A percentile compares a stretch with the other conserved stretches of the same genome.
Conservation (phyloP, 169 alveolate species). For the Babesia ovis region DNA sequence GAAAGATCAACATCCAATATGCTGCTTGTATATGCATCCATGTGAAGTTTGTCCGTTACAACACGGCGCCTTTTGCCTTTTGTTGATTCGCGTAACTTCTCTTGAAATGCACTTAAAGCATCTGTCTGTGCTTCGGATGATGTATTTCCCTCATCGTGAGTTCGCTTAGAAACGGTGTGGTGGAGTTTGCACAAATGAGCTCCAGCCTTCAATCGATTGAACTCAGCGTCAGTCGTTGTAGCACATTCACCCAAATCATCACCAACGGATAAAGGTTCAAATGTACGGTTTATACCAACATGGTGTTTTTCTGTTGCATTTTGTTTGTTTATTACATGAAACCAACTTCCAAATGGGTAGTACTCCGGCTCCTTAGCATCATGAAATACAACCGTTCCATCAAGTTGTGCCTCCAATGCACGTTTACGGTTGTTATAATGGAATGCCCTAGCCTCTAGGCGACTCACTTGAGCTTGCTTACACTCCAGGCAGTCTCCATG, state of each 20-base stretch:
- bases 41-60: neutral
- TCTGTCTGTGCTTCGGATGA: neutral
- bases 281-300: neutral
- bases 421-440: conserved; percentile 4
- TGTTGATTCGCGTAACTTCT: neutral
- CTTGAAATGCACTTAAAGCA: neutral
- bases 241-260: neutral
- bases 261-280: neutral
- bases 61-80: conserved; percentile 3
- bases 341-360: conserved; percentile 35
- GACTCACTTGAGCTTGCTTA: conserved; percentile 17
- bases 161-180: no score
- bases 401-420: neutral
- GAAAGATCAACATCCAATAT: conserved; percentile 14
- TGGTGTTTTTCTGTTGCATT: conserved; percentile 5
- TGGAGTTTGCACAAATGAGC: no score
- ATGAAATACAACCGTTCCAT: neutral
- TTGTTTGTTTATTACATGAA: neutral
- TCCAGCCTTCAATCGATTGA: neutral
- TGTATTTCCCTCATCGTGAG: neutral
- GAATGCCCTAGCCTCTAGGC: conserved; percentile 22
- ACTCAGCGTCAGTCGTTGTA: neutral
- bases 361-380: conserved; percentile 26
- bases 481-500: conserved; percentile 39
- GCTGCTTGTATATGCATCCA: neutral